Evolutionary conservation across 2,329 filamentous ascomycete genomes (phyloP), one percentile per base, ranked within the genome.

Genomic region (Fusarium ambrosium): DNA sequence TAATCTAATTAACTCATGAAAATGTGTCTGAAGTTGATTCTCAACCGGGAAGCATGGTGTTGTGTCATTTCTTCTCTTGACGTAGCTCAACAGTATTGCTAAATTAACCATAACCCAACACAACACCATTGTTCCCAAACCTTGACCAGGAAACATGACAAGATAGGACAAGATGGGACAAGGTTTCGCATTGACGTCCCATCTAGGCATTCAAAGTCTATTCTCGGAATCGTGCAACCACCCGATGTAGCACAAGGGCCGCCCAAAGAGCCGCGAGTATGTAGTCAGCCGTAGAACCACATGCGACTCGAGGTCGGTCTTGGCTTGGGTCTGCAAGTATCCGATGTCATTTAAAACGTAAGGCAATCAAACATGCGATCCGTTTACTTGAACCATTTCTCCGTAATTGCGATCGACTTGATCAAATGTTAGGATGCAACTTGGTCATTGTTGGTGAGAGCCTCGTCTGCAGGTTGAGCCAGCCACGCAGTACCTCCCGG

Each of bases 251-350:
- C 48, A 53, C 48, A 53, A 53, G 18, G 43, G 48, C 24, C 9
- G 32, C 32, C 11, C 24, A 53, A 53, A 53, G 48, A 53, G 48
- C 48, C 48, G 18, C 48, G 27, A 13, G 20, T 32, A 32, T 20
- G 48, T 53, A 53, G 27, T 53, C 48, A 53, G 48, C 27, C 48
- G 24, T n/a, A 53, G 48, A 53, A 53, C 48, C 48, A 53, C 48
- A 20, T 53, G 48, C 27, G 9, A 53, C 48, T 53, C 48, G 48
- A 32, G 18, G 27, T 18, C 18, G 18, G 27, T 27, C 27, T 53
- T 32, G 48, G n/a, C 27, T 53, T 32, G 48, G n/a, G n/a, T 13
- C 48, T 53, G 48, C 48, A 53, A 53, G 48, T 29, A 29, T 29
- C 48, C 48, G 48, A 8, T 53, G 27, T 53, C 48, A 53, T 53